These are phyloP conservation scores for Blastomyces parvus DNA, from an alignment of 2,329 filamentous ascomycete genomes.

Conservation along the genomic window DNA sequence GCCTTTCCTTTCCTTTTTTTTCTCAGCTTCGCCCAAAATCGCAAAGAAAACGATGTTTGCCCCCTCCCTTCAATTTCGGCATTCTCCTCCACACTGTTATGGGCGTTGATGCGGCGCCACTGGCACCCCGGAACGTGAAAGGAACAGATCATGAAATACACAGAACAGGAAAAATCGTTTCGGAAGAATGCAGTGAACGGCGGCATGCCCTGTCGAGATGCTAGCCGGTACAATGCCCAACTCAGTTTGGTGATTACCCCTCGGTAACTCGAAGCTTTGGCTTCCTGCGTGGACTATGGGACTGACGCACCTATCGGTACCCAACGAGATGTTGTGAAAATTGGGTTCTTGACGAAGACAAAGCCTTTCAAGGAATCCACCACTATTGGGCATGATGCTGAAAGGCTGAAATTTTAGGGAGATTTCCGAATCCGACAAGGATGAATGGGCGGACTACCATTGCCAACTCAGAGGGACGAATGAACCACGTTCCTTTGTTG, in stretches of 20 bases:
- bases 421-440: background rate
- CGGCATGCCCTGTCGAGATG: background rate
- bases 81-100: background rate
- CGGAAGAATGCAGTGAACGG: background rate
- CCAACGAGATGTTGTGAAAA: slow-evolving; percentile 3
- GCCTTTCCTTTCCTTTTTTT: background rate
- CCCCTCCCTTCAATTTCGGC: background rate
- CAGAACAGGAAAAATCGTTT: background rate
- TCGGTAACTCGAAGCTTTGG: background rate
- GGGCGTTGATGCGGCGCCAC: background rate
- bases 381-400: background rate
- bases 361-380: background rate
- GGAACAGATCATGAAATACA: background rate
- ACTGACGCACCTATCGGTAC: slow-evolving; percentile 5
- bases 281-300: background rate
- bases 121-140: background rate
- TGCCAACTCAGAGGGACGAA: slow-evolving; percentile 5
- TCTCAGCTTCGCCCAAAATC: background rate
- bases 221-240: background rate
- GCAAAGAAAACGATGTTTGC: background rate
- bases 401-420: background rate
- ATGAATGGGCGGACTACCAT: background rate
- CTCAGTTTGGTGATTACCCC: background rate
- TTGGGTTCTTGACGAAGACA: background rate
- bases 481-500: background rate